Percentiles rank a stretch among this genome's conserved stretches.
Evolutionary conservation across 345 rosid species (phyloP).

Genomic region (Gossypium ekmanianum): DNA sequence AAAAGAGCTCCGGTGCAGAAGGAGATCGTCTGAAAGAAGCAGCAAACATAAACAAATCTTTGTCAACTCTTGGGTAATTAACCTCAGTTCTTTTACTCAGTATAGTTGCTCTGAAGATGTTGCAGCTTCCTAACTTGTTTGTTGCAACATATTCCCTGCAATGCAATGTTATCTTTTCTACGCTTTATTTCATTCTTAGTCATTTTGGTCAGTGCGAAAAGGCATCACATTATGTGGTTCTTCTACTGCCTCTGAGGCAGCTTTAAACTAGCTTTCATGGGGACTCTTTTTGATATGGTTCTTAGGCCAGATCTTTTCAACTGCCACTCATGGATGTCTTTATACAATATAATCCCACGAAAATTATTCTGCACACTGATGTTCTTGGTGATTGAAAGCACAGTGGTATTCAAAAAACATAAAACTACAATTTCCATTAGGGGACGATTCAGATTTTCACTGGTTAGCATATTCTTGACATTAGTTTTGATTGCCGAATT

Average conservation of each 20-base stretch:
- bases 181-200: background rate
- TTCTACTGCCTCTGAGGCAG: conserved; percentile 6
- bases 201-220: background rate
- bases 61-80: conserved; percentile 88
- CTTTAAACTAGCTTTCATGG: background rate
- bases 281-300: conserved; percentile 2
- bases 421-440: background rate
- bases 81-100: conserved; percentile 21
- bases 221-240: background rate
- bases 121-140: background rate
- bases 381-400: background rate
- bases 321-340: background rate
- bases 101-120: conserved; percentile 13
- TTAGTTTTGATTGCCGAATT: background rate
- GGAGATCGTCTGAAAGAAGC: conserved; percentile 98
- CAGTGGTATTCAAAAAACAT: background rate
- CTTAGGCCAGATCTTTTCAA: background rate
- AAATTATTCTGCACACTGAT: background rate
- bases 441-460: background rate
- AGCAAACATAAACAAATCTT: conserved; percentile 88
- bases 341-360: background rate
- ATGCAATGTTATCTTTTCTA: conserved; percentile 6
- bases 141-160: background rate
- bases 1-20: conserved; percentile 97
- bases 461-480: conserved; percentile 5